A percentile compares a stretch with the other conserved stretches of the same genome.
phyloP scores from a whole-genome alignment of 2,329 filamentous ascomycete genomes.

The Aspergillus felis region DNA sequence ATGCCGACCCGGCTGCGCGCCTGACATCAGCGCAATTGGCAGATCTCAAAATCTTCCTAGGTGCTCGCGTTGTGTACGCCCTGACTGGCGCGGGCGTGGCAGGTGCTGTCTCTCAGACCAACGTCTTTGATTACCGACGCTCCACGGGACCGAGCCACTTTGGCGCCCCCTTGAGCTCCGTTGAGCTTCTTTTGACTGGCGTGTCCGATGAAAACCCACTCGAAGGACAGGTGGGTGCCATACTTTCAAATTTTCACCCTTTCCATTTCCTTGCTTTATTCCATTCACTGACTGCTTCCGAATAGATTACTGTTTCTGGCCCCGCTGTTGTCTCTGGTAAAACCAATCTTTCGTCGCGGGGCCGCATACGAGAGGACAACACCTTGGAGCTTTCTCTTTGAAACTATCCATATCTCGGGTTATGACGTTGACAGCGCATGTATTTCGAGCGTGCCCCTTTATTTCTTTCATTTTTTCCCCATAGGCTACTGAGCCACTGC shows the following conservation, averaged over 20 bases:
- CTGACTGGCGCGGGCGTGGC: slow-evolving; percentile 79
- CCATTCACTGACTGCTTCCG: slow-evolving; percentile 12
- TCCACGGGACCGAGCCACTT: slow-evolving; percentile 61
- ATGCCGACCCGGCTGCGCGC: slow-evolving; percentile 55
- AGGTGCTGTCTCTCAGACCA: slow-evolving; percentile 82
- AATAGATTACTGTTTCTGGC: slow-evolving; percentile 67
- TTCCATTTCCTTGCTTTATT: background rate
- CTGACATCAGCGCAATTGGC: slow-evolving; percentile 69
- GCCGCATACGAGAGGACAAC: slow-evolving; percentile 66
- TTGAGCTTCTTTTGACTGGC: slow-evolving; percentile 67
- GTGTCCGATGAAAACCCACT: slow-evolving; percentile 29
- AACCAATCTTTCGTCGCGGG: slow-evolving; percentile 60
- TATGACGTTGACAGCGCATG: background rate
- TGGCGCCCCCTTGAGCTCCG: slow-evolving; percentile 72
- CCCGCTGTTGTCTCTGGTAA: slow-evolving; percentile 69
- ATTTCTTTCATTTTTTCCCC: background rate
- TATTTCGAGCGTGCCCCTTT: background rate
- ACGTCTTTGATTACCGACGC: slow-evolving; percentile 77
- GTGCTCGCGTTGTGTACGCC: slow-evolving; percentile 78
- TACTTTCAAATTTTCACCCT: background rate
- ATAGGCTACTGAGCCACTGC: background rate
- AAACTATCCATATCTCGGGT: slow-evolving; percentile 1
- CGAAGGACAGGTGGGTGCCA: slow-evolving; percentile 58
- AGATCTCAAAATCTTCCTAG: slow-evolving; percentile 76
- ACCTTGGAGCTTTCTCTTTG: slow-evolving; percentile 55